Evolutionary conservation across 2,329 filamentous ascomycete species (phyloP).

Genomic region (Fusarium avenaceum): DNA sequence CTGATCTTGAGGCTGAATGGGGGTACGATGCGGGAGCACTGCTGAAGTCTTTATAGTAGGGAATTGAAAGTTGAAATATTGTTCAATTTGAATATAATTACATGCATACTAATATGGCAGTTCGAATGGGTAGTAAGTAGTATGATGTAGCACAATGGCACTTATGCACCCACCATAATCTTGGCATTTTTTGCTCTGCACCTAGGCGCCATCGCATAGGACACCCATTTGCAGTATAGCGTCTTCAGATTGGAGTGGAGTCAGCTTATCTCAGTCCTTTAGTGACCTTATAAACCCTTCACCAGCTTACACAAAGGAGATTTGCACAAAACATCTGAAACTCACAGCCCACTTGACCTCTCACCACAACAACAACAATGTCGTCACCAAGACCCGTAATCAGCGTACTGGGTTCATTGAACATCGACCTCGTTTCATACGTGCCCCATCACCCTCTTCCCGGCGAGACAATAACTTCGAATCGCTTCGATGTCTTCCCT

Average conservation of each 20-base stretch:
- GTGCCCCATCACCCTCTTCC: slow-evolving; percentile 86
- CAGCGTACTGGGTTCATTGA: slow-evolving; percentile 90
- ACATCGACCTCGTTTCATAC: slow-evolving; percentile 91
- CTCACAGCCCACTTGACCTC: neutral
- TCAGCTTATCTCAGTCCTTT: neutral
- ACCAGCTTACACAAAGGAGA: neutral
- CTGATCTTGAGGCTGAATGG: slow-evolving; percentile 59
- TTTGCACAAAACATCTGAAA: neutral
- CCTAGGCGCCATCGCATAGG: slow-evolving; percentile 27
- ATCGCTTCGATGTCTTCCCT: slow-evolving; percentile 81
- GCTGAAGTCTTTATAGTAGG: slow-evolving; percentile 13
- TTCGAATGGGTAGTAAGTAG: neutral
- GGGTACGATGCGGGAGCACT: slow-evolving; percentile 47
- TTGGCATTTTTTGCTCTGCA: neutral
- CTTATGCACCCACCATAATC: neutral
- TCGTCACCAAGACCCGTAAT: slow-evolving; percentile 60
- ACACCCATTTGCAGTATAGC: slow-evolving; percentile 22
- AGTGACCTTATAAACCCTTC: slow-evolving; percentile 8
- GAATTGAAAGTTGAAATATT: neutral
- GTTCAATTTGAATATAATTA: neutral
- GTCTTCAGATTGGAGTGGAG: neutral
- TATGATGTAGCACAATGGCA: neutral
- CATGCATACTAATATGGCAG: neutral
- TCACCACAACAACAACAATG: neutral
- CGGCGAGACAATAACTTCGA: slow-evolving; percentile 89